These are phyloP conservation scores for Trypanosoma congolense DNA, from an alignment of 208 protist genomes.

Conservation along the genomic window DNA sequence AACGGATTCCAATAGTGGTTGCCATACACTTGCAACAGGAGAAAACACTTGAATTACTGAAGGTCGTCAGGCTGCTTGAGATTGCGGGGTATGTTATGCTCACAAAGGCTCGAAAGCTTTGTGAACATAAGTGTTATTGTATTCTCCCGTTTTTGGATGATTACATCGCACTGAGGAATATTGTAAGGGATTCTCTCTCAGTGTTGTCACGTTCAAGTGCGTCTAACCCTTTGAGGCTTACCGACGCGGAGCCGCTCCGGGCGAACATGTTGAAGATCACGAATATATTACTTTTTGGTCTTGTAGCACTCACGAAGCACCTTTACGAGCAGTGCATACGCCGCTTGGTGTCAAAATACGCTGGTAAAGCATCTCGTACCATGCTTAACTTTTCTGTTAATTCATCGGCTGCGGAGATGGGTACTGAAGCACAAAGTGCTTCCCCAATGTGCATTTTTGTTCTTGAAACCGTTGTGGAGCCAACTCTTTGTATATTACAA, in stretches of 20 bases:
- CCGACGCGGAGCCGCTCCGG: not conserved
- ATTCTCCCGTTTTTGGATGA: constrained; percentile 19
- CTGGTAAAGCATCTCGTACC: not conserved
- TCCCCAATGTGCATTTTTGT: constrained; percentile 2
- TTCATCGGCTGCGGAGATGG: not conserved
- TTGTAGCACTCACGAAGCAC: not conserved
- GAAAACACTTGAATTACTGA: constrained; percentile 11
- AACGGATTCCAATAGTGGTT: not conserved
- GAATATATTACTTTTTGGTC: constrained; percentile 6
- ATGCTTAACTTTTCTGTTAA: constrained; percentile 4
- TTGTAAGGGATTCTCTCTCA: constrained; percentile 4
- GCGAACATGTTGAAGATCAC: not conserved
- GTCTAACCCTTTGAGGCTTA: not conserved
- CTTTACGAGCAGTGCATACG: constrained; percentile 8
- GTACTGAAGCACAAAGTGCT: not conserved
- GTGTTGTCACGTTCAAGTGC: no score
- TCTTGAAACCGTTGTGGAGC: constrained; percentile 19
- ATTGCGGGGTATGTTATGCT: constrained; percentile 24
- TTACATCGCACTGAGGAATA: constrained; percentile 1
- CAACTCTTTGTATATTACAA: constrained; percentile 17
- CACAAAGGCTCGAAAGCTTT: constrained; percentile 15
- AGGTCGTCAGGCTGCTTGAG: constrained; percentile 13
- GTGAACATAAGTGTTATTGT: constrained; percentile 16
- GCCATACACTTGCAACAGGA: not conserved
- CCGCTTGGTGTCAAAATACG: constrained; percentile 1